Conservation (phyloP, 768 basidiomycete genomes). For the Favolaschia claudopus region DNA sequence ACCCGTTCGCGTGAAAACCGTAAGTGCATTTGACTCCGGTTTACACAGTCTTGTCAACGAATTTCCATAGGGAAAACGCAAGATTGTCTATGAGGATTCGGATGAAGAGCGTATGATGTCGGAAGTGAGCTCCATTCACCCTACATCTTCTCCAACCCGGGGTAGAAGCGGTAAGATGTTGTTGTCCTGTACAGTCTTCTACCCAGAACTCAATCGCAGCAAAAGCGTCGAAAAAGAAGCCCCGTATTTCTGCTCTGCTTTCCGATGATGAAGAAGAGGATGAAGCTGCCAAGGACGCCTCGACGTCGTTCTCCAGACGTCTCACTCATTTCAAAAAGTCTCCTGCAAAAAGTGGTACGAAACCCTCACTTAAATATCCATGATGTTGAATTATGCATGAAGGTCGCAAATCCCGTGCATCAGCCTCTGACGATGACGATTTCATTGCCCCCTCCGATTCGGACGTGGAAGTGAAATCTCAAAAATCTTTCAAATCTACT, state of each 20-base stretch:
- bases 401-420: conserved; percentile 52
- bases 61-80: conserved; percentile 68
- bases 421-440: conserved; percentile 64
- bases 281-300: conserved; percentile 33
- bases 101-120: conserved; percentile 64
- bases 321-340: conserved; percentile 74
- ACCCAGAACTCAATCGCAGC: too few species aligned
- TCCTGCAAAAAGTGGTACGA: conserved; percentile 60
- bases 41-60: too few species aligned
- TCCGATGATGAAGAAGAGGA: conserved; percentile 61
- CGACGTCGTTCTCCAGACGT: conserved; percentile 61
- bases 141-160: conserved; percentile 47
- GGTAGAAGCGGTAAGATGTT: conserved; percentile 36
- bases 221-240: conserved; percentile 70
- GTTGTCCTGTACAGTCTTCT: conserved; percentile 24
- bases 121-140: conserved; percentile 35
- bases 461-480: conserved; percentile 60
- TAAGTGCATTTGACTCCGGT: conserved; percentile 33
- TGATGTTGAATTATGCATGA: too few species aligned
- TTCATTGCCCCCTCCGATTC: conserved; percentile 76
- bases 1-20: conserved; percentile 37
- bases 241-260: conserved; percentile 57
- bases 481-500: conserved; percentile 58
- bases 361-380: not conserved
- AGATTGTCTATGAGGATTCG: conserved; percentile 72